Evolutionary conservation across 1,284 basidiomycete species (phyloP).

Genomic region (Fistulinella cinereoalba): DNA sequence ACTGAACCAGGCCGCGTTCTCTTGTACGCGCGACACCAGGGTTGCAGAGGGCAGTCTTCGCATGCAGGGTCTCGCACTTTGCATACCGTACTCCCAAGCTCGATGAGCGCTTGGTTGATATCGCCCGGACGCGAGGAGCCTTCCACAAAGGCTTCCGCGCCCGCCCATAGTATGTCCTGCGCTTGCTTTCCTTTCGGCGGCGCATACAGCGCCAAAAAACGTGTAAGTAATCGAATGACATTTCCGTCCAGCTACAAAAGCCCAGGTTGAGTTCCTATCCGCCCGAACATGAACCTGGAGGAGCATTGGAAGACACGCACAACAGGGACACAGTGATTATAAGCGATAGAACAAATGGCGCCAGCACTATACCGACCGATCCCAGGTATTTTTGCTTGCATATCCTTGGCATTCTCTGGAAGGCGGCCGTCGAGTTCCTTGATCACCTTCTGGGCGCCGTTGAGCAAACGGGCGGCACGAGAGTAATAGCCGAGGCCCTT

Average conservation of each 20-base stretch:
- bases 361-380: constrained; percentile 91
- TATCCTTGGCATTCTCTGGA: constrained; percentile 74
- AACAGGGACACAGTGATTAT: constrained; percentile 79
- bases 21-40: constrained; percentile 66
- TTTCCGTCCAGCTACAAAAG: constrained; percentile 81
- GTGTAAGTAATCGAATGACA: constrained; percentile 78
- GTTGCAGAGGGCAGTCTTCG: constrained; percentile 63
- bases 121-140: constrained; percentile 63
- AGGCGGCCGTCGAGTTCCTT: constrained; percentile 66
- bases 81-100: constrained; percentile 89
- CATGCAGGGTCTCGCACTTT: constrained; percentile 81
- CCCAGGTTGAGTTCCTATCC: no score
- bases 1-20: constrained; percentile 10
- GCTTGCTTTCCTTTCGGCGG: constrained; percentile 76
- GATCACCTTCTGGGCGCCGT: constrained; percentile 76
- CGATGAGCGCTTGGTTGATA: constrained; percentile 86
- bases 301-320: constrained; percentile 44
- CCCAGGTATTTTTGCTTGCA: constrained; percentile 86
- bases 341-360: constrained; percentile 89
- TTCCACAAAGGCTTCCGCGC: constrained; percentile 68
- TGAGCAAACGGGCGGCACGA: constrained; percentile 76
- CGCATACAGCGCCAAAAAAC: constrained; percentile 80
- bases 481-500: constrained; percentile 92
- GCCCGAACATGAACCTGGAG: neutral
- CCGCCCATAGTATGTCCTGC: constrained; percentile 79